Conservation (phyloP, 192 early-diverging fungal species). For the Geranomyces variabilis region DNA sequence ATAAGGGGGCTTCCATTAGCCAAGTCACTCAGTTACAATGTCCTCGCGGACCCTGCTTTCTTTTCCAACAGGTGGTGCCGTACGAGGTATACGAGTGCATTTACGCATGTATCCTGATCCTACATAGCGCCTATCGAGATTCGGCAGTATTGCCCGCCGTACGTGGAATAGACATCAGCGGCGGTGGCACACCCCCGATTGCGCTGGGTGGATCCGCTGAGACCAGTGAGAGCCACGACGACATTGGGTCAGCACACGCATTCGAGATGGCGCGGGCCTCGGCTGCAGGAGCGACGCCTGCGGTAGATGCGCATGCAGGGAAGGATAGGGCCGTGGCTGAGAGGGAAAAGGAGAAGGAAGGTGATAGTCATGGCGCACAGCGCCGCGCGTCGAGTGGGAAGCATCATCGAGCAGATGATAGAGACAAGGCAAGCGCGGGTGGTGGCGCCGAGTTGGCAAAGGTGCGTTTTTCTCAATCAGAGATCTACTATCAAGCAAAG, state of each 20-base stretch:
- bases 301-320: constrained; percentile 7
- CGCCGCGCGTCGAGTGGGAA: not conserved
- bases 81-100: constrained; percentile 41
- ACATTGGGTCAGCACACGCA: not conserved
- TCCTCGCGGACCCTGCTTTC: not conserved
- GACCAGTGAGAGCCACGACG: not conserved
- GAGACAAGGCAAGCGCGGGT: too few relatives aligned
- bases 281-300: not conserved
- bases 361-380: not conserved
- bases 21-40: not conserved
- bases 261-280: not conserved
- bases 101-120: constrained; percentile 34
- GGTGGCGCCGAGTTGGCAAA: too few relatives aligned
- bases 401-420: not conserved
- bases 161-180: constrained; percentile 1
- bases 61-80: constrained; percentile 35
- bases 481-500: too few relatives aligned
- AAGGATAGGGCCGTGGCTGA: constrained; percentile 16
- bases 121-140: constrained; percentile 18
- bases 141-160: constrained; percentile 12
- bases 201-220: not conserved
- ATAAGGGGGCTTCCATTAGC: not conserved
- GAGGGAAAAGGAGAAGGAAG: constrained; percentile 27
- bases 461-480: too few relatives aligned
- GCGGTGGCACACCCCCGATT: not conserved